Evolutionary conservation across 1,284 basidiomycete species (phyloP).

Genomic region (Chondrostereum purpureum): DNA sequence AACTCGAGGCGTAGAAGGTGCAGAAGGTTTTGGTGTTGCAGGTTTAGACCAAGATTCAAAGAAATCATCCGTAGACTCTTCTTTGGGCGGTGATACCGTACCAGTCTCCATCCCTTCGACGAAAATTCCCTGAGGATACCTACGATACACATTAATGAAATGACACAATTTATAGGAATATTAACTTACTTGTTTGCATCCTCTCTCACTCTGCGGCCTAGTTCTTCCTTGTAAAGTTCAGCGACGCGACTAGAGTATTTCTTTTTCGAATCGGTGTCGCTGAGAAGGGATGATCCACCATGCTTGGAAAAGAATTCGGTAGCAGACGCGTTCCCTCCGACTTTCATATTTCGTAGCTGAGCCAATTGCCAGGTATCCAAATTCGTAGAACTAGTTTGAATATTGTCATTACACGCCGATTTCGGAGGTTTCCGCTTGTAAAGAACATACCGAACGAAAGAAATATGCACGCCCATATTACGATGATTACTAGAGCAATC

Average conservation of each 20-base stretch:
- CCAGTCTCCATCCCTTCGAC: slow-evolving; percentile 69
- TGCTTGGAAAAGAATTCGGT: slow-evolving; percentile 88
- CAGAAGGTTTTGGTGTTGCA: slow-evolving; percentile 45
- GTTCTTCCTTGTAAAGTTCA: slow-evolving; percentile 88
- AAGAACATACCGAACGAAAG: slow-evolving; percentile 79
- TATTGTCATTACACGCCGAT: slow-evolving; percentile 4
- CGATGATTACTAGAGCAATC: slow-evolving; percentile 95
- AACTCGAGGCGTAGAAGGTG: slow-evolving; percentile 41
- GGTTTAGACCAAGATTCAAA: slow-evolving; percentile 96
- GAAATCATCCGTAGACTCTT: slow-evolving; percentile 78
- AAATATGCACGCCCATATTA: slow-evolving; percentile 98
- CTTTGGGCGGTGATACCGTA: slow-evolving; percentile 31
- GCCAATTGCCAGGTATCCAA: slow-evolving; percentile 91
- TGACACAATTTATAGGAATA: slow-evolving; percentile 1
- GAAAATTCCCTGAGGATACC: slow-evolving; percentile 70
- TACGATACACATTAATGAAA: slow-evolving; percentile 23
- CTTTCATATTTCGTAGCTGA: slow-evolving; percentile 95
- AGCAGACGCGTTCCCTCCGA: slow-evolving; percentile 89
- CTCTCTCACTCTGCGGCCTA: slow-evolving; percentile 76
- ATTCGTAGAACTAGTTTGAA: slow-evolving; percentile 79
- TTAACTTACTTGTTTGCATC: slow-evolving; percentile 51
- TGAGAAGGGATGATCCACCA: slow-evolving; percentile 68
- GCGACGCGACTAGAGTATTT: slow-evolving; percentile 86
- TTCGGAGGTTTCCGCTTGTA: no score
- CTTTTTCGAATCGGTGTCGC: slow-evolving; percentile 76